These are phyloP conservation scores for Globisporangium ultimum DNA, from an alignment of 352 stramenopile genomes.

Conservation along the genomic window DNA sequence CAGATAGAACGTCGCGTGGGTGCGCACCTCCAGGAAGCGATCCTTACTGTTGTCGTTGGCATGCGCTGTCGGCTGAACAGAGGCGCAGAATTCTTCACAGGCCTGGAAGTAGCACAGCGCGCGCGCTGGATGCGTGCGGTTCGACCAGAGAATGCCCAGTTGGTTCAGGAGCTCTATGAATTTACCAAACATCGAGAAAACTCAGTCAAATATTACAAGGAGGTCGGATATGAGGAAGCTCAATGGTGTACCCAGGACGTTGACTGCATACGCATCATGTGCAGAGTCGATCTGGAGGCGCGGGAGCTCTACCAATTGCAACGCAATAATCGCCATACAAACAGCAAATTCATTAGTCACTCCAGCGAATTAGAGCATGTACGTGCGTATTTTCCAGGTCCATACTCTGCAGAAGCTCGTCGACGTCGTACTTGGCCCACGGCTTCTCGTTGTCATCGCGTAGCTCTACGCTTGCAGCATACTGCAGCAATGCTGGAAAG, in stretches of 20 bases:
- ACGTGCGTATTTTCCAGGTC: background rate
- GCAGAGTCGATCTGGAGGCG: slow-evolving; percentile 12
- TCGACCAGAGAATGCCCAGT: slow-evolving; percentile 66
- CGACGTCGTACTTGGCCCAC: slow-evolving; percentile 12
- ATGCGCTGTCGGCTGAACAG: too few species aligned
- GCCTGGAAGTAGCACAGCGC: slow-evolving; percentile 61
- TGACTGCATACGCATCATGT: slow-evolving; percentile 15
- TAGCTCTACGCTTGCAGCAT: slow-evolving; percentile 16
- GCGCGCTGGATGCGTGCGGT: slow-evolving; percentile 35
- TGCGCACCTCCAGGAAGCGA: slow-evolving; percentile 21
- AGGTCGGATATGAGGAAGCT: background rate
- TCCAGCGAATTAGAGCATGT: too few species aligned
- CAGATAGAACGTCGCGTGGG: slow-evolving; percentile 67
- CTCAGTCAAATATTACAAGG: background rate
- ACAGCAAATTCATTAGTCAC: background rate
- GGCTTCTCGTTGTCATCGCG: slow-evolving; percentile 14
- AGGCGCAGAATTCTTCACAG: slow-evolving; percentile 20
- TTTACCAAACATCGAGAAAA: too few species aligned
- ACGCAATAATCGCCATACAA: background rate
- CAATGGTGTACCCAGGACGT: slow-evolving; percentile 16
- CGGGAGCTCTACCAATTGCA: slow-evolving; percentile 17
- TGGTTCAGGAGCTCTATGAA: slow-evolving; percentile 48
- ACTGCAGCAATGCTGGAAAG: slow-evolving; percentile 36
- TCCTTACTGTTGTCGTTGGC: background rate
- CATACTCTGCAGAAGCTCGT: slow-evolving; percentile 5